Percentiles rank a stretch among this genome's conserved stretches.
These are phyloP conservation scores for Gillenia trifoliata DNA, from an alignment of 306 rosid species.

Conservation along the genomic window DNA sequence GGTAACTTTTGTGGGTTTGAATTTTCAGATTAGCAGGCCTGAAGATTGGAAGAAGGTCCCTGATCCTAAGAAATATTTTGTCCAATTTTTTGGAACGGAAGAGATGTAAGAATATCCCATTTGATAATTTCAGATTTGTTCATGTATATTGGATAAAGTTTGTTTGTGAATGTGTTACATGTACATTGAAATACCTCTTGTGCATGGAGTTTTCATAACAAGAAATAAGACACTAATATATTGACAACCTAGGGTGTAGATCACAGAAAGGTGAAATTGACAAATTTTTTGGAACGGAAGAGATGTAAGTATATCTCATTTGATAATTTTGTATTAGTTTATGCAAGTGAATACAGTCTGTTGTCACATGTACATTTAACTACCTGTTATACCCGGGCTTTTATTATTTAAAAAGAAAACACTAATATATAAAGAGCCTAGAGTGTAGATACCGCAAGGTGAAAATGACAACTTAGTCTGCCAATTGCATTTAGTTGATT, in stretches of 20 bases:
- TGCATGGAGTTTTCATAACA: neutral
- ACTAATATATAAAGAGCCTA: neutral
- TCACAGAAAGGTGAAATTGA: conserved; percentile 29
- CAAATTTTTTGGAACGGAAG: conserved; percentile 73
- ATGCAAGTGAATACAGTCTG: neutral
- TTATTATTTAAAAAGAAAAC: neutral
- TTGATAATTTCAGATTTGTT: conserved; percentile 3
- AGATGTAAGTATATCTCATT: conserved; percentile 58
- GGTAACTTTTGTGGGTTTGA: conserved; percentile 24
- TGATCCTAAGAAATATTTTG: conserved; percentile 91
- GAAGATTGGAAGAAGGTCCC: conserved; percentile 81
- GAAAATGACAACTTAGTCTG: conserved; percentile 46
- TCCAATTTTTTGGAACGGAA: conserved; percentile 86
- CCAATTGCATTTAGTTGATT: neutral
- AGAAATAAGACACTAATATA: neutral
- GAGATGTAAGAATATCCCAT: conserved; percentile 67
- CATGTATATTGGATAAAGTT: neutral
- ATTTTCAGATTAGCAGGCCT: conserved; percentile 83
- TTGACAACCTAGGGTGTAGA: conserved; percentile 5
- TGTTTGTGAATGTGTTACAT: conserved; percentile 1
- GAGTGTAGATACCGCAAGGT: neutral
- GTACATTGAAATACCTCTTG: neutral
- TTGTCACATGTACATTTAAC: neutral
- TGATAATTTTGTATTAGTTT: neutral
- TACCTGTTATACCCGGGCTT: neutral